A percentile compares a stretch with the other conserved stretches of the same genome.
These are phyloP conservation scores for Syncephalastrum monosporum DNA, from an alignment of 371 early-diverging fungal genomes.

Conservation along the genomic window DNA sequence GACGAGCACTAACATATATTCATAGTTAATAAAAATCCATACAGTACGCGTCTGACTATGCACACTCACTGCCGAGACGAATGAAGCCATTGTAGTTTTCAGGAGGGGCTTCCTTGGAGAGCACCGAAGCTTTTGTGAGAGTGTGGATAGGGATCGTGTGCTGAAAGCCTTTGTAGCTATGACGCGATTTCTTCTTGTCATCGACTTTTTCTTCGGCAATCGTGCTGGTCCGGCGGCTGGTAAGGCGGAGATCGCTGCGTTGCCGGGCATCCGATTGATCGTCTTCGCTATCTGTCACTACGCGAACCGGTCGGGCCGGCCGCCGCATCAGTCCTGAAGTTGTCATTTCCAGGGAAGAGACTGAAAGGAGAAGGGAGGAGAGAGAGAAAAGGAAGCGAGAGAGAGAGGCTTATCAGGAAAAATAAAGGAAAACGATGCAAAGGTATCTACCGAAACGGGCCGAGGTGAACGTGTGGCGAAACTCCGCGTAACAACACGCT, in stretches of 20 bases:
- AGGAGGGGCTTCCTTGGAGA: constrained; percentile 76
- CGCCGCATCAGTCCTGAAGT: too few species aligned
- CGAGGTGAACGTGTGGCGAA: too few species aligned
- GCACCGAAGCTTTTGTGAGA: constrained; percentile 55
- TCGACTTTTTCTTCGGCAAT: constrained; percentile 35
- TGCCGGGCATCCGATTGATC: constrained; percentile 43
- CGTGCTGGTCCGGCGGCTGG: constrained; percentile 29
- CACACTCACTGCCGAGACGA: constrained; percentile 60
- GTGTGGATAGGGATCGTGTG: constrained; percentile 71
- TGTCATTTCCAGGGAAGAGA: constrained; percentile 5
- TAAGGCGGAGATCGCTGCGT: constrained; percentile 36
- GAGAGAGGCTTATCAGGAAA: background rate
- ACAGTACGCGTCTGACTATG: background rate
- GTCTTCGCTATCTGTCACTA: constrained; percentile 52
- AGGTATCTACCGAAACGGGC: too few species aligned
- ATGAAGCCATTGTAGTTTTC: constrained; percentile 75
- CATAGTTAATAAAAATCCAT: background rate
- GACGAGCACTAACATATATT: constrained; percentile 60
- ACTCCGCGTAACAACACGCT: too few species aligned
- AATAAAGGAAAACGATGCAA: too few species aligned
- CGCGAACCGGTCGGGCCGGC: constrained; percentile 27
- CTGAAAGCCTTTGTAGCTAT: constrained; percentile 27
- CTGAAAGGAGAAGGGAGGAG: constrained; percentile 1
- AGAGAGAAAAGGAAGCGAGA: background rate
- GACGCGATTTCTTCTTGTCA: constrained; percentile 23